Evolutionary conservation across 228 moss, liverwort and hornwort genomes (phyloP), one percentile per base, ranked within the genome.

Genomic region (Sphagnum fallax): DNA sequence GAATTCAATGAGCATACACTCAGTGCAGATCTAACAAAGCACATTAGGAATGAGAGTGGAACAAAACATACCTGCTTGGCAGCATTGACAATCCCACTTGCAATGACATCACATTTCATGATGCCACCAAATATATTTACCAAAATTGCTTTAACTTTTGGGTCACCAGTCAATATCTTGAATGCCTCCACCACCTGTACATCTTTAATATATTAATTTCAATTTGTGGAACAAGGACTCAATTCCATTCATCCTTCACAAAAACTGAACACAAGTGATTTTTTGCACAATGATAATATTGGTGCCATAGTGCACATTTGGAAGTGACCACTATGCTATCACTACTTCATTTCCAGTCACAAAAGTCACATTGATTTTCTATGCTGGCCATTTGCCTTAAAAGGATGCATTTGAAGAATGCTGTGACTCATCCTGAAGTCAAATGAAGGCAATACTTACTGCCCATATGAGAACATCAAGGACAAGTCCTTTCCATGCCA

Each of bases 101-200:
- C 97, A 69, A 97, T 97, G 51, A 97, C 78, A 75, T 97, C 97
- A 71, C 97, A 93, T 85, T 97, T 97, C 97, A 97, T 97, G 70
- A 97, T 97, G 52, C 97, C 97, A 62, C 97, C 97, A 71, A 97
- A 97, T 75, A 97, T 97, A 72, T 97, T 97, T 62, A 97, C 97
- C 78, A 97, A 65, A 59, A 97, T 93, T 48, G 83, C 97, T 72
- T 97, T 97, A 10, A 97, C 97, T 78, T 90, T 93, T 10, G 81
- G 6, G 61, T 97, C 97, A 32, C 88, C 75, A 57, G 97, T 97
- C 66, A 97, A 79, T 69, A 97, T 97, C 73, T 97, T 97, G 77
- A 97, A 97, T 60, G 97, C 97, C 76, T 93, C 89, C 67, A 97
- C 91, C 65, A 97, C 97, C 92, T 92, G 78, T 65, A 87, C 53